Evolutionary conservation across 306 rosid genomes (phyloP), one percentile per base, ranked within the genome.

Genomic region (Sicyos edulis): DNA sequence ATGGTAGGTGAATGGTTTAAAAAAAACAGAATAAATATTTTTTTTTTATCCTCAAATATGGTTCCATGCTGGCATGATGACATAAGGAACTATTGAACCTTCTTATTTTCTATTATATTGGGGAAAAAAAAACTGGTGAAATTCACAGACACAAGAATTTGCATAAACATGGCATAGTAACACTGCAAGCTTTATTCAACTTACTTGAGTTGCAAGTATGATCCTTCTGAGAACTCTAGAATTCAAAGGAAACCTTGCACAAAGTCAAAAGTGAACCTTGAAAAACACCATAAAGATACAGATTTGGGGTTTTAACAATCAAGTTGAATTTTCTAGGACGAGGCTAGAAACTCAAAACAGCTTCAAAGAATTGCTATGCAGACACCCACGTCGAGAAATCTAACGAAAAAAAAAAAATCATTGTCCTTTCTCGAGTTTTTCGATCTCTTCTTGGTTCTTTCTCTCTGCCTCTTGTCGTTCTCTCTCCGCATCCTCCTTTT

Each of bases 401-500:
- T 52, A 26, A 9, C 22, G 42, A 52, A 75, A 81, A 76, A 76
- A 60, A 53, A 76, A 76, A 81, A 60, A 53, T 72, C 74, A 69
- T 49, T 79, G 83, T n/a, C 74, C 84, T 74, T 81, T 85, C 83
- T 91, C 99, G 26, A 91, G 86, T 82, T 89, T 89, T 77, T 91
- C 90, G 58, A 85, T 71, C 79, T 95, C 95, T 79, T 91, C 91
- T 3, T 40, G 88, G 51, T 83, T 74, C 82, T 85, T 89, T 81
- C 75, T 82, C 87, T 91, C 97, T 17, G 88, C 86, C 81, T 91
- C 95, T 74, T 71, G 79, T 7, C 80, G 86, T 73, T 83, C 95
- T 85, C 87, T 89, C 74, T 85, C 88, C 15, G 84, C 96, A 73
- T 95, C 97, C 54, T 81, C 88, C 84, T 87, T 89, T 29, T 91